Percentiles rank a stretch among this genome's conserved stretches.
These are phyloP conservation scores for Kwoniella europaea DNA, from an alignment of 768 basidiomycete species.

Conservation along the genomic window DNA sequence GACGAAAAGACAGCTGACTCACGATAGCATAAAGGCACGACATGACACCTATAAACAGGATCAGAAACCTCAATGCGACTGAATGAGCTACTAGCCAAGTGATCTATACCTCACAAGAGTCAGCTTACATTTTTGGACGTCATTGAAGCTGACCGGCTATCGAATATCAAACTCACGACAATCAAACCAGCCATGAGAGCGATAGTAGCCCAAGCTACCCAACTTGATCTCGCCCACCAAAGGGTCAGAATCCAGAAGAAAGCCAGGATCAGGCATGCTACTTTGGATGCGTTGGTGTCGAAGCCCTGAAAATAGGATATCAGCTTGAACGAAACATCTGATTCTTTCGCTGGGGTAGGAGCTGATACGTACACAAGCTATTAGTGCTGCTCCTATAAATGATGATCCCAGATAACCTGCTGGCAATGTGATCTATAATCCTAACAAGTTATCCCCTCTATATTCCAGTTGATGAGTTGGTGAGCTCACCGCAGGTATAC, in stretches of 20 bases:
- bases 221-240: conserved; percentile 56
- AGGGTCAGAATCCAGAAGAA: conserved; percentile 55
- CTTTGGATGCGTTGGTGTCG: conserved; percentile 58
- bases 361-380: conserved; percentile 49
- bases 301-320: conserved; percentile 37
- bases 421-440: conserved; percentile 54
- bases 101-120: conserved; percentile 22
- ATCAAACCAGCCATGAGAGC: conserved; percentile 50
- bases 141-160: not conserved
- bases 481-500: conserved; percentile 57
- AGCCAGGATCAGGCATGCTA: conserved; percentile 52
- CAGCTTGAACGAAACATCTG: too few relatives aligned
- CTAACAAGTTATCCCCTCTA: too few relatives aligned
- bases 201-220: conserved; percentile 55
- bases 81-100: conserved; percentile 52
- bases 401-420: conserved; percentile 58
- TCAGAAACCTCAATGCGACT: conserved; percentile 54
- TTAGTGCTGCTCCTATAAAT: conserved; percentile 52
- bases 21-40: conserved; percentile 57
- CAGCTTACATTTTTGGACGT: not conserved
- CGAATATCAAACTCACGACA: conserved; percentile 34
- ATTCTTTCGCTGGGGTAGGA: too few relatives aligned
- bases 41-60: conserved; percentile 59
- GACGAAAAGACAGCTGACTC: conserved; percentile 7
- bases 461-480: too few relatives aligned